Evolutionary conservation across 2,329 filamentous ascomycete species (phyloP), one percentile per base, ranked within the genome.

Genomic region (Beauveria caledonica): DNA sequence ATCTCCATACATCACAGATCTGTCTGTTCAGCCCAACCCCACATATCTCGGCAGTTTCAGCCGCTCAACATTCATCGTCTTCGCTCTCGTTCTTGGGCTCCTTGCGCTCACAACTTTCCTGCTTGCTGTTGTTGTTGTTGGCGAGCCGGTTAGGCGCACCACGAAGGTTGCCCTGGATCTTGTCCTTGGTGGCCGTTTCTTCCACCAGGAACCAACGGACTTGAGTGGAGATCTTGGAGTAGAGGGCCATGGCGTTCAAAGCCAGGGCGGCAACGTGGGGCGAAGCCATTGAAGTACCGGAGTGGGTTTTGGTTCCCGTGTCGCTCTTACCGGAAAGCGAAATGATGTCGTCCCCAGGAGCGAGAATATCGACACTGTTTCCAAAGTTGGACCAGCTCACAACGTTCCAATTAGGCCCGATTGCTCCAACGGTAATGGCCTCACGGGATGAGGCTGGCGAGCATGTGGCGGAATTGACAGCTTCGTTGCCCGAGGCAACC

Each of bases 231-330:
- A 13, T 10, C 44, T 45, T 19, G 19, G n/a, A 78, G 19, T 86
- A 76, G 7, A 86, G 83, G 76, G 86, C 86, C 72, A 86, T 82
- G 77, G 44, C 44, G 19, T 45, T 45, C 19, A 45, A 45, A 45
- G 44, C 44, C 44, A 81, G 57, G 3, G 9, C 44, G 10, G 71
- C 67, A 58, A 78, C 67, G 57, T 77, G 74, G 36, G 76, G 76
- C 19, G 68, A 63, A 5, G 76, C 72, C 74, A 76, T 76, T 23
- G 74, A 77, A 10, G 76, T 78, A 45, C 76, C 76, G 23, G 72
- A 68, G 72, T 80, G 46, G 71, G 73, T 65, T 49, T 61, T 64
- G 27, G 70, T 74, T 58, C 62, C 75, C 61, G 68, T 64, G 57
- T 74, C 72, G 58, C 73, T 75, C 75, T 74, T 82, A 3, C 81